Conservation (phyloP, 208 protist species). For the Trypanosoma boissoni region DNA sequence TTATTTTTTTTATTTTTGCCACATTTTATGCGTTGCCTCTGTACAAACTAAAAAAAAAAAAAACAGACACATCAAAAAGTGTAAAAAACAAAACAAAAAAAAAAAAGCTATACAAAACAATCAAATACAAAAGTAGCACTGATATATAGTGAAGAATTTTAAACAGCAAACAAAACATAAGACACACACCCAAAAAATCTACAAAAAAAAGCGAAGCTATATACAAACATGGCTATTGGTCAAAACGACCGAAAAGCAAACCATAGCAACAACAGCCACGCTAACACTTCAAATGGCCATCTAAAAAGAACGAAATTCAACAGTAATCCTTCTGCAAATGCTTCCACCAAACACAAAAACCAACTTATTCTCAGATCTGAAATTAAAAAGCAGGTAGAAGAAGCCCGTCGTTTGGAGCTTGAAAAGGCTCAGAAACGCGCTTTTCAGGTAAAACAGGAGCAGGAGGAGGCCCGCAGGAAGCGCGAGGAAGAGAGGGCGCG, state of each 20-base stretch:
- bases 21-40: background rate
- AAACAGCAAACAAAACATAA: too few species aligned
- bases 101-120: background rate
- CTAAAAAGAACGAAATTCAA: too few species aligned
- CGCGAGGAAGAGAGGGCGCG: slow-evolving; percentile 32
- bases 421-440: background rate
- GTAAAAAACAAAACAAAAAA: slow-evolving; percentile 23
- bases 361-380: background rate
- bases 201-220: too few species aligned
- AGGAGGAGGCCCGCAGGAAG: slow-evolving; percentile 16
- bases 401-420: background rate
- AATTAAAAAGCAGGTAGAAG: slow-evolving; percentile 14
- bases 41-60: slow-evolving; percentile 21
- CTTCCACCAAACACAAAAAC: slow-evolving; percentile 18
- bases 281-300: too few species aligned
- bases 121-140: background rate
- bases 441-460: background rate
- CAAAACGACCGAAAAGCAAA: too few species aligned
- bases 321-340: too few species aligned
- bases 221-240: too few species aligned
- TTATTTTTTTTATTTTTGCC: slow-evolving; percentile 15
- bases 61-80: background rate
- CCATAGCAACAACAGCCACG: too few species aligned
- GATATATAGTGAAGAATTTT: too few species aligned
- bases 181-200: too few species aligned